Conservation (phyloP, 148 eudicot species). For the Polygonum maritimum region DNA sequence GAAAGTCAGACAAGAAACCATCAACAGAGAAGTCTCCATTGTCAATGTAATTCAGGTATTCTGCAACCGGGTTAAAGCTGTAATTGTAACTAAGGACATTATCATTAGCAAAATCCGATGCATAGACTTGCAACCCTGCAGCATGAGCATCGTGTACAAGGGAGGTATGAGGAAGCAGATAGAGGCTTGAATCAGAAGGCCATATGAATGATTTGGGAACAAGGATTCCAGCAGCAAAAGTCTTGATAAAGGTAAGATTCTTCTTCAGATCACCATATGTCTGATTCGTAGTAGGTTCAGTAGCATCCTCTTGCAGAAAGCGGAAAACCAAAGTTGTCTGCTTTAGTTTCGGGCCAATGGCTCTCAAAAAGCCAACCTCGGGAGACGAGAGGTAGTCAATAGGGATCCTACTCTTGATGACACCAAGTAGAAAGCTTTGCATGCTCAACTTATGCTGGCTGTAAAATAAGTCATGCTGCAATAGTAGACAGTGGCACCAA, state of each 20-base stretch:
- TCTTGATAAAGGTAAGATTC: slow-evolving; percentile 65
- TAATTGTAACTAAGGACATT: slow-evolving; percentile 52
- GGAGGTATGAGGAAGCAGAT: slow-evolving; percentile 56
- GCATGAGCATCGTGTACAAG: slow-evolving; percentile 85
- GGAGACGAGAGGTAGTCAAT: slow-evolving; percentile 77
- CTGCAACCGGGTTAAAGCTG: slow-evolving; percentile 73
- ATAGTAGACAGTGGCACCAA: neutral
- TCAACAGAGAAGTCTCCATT: slow-evolving; percentile 81
- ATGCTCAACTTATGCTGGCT: slow-evolving; percentile 61
- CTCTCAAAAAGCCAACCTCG: slow-evolving; percentile 62
- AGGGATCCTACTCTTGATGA: slow-evolving; percentile 26
- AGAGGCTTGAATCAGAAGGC: slow-evolving; percentile 47
- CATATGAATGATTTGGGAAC: slow-evolving; percentile 85
- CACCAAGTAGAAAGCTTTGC: slow-evolving; percentile 49
- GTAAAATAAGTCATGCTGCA: slow-evolving; percentile 76
- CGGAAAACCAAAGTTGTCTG: slow-evolving; percentile 48
- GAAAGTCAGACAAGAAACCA: slow-evolving; percentile 79
- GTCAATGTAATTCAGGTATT: slow-evolving; percentile 56
- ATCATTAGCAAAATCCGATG: slow-evolving; percentile 78
- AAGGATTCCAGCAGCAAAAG: slow-evolving; percentile 86
- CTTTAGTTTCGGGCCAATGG: slow-evolving; percentile 20
- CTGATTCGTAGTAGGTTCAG: slow-evolving; percentile 69
- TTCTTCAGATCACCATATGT: slow-evolving; percentile 60
- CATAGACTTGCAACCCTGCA: slow-evolving; percentile 62
- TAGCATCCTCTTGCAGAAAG: slow-evolving; percentile 34